phyloP scores from a whole-genome alignment of 768 basidiomycete genomes.

The Boletus rex-veris region DNA sequence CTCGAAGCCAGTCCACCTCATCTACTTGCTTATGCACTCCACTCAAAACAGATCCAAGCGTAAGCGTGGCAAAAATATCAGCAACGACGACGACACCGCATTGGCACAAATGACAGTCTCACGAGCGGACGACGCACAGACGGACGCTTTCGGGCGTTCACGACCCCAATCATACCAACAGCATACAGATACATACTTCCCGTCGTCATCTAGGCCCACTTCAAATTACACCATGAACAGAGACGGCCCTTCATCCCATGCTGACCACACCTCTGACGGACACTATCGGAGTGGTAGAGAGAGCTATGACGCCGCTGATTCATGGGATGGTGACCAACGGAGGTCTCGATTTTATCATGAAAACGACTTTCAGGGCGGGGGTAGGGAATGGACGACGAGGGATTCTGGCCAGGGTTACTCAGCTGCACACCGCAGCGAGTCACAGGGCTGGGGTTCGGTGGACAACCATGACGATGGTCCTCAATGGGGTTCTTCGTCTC shows the following conservation, averaged over 20 bases:
- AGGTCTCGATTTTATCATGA: conserved; percentile 38
- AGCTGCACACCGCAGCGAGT: conserved; percentile 45
- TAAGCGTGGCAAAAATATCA: conserved; percentile 49
- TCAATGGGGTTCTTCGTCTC: conserved; percentile 42
- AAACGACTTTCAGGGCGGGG: conserved; percentile 39
- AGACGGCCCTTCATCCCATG: conserved; percentile 50
- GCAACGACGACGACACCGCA: conserved; percentile 45
- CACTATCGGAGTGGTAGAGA: conserved; percentile 52
- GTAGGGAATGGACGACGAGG: conserved; percentile 44
- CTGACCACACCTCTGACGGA: conserved; percentile 43
- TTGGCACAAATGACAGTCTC: conserved; percentile 39
- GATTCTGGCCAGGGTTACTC: conserved; percentile 45
- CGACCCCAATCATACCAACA: conserved; percentile 40
- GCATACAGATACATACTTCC: conserved; percentile 44
- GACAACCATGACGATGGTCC: conserved; percentile 41
- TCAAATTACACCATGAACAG: conserved; percentile 47
- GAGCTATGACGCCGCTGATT: conserved; percentile 42
- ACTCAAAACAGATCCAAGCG: conserved; percentile 44
- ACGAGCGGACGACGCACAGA: conserved; percentile 49
- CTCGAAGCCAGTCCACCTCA: conserved; percentile 19
- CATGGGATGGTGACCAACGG: conserved; percentile 48
- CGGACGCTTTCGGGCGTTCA: conserved; percentile 53
- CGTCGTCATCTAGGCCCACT: conserved; percentile 42
- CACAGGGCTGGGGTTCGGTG: conserved; percentile 40
- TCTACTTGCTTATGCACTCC: conserved; percentile 34